Evolutionary conservation across 352 stramenopile genomes (phyloP).

Genomic region (Saprolegnia parasitica): DNA sequence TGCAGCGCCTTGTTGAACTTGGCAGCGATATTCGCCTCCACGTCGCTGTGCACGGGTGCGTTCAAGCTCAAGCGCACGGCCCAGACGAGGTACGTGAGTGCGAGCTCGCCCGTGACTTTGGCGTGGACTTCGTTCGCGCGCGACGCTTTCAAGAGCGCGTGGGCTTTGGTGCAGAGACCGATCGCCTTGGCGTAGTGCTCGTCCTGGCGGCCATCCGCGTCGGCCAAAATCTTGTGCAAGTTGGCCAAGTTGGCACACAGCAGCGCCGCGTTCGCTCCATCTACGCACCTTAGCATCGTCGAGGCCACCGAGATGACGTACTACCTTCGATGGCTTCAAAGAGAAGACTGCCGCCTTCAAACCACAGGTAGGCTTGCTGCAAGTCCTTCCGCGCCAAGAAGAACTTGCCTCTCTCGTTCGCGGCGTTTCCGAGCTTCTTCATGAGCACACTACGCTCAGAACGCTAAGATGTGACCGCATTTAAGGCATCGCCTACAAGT

Average conservation of each 20-base stretch:
- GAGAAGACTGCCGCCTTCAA: constrained; percentile 69
- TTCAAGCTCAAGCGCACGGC: constrained; percentile 53
- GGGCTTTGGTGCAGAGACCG: constrained; percentile 55
- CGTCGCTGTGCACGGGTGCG: constrained; percentile 1
- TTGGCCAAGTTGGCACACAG: constrained; percentile 76
- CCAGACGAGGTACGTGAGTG: constrained; percentile 78
- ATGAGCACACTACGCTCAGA: constrained; percentile 55
- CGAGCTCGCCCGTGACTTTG: constrained; percentile 78
- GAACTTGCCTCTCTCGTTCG: constrained; percentile 78
- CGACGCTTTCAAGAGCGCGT: constrained; percentile 68
- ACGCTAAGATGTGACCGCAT: background rate
- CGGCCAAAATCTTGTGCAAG: constrained; percentile 80
- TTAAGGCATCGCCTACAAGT: constrained; percentile 55
- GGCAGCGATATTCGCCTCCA: constrained; percentile 9
- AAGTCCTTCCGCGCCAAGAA: constrained; percentile 48
- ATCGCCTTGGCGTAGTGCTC: constrained; percentile 59
- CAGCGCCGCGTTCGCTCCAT: constrained; percentile 74
- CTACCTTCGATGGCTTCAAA: constrained; percentile 79
- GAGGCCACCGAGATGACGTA: background rate
- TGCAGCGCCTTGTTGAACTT: constrained; percentile 69
- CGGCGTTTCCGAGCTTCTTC: constrained; percentile 84
- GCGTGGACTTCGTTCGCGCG: constrained; percentile 49
- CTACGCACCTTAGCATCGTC: constrained; percentile 29
- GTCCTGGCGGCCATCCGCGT: constrained; percentile 35
- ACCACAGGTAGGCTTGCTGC: constrained; percentile 63